Percentiles rank a stretch among this genome's conserved stretches.
Conservation (phyloP, 2,329 filamentous ascomycete genomes). For the Fusarium sp. region DNA sequence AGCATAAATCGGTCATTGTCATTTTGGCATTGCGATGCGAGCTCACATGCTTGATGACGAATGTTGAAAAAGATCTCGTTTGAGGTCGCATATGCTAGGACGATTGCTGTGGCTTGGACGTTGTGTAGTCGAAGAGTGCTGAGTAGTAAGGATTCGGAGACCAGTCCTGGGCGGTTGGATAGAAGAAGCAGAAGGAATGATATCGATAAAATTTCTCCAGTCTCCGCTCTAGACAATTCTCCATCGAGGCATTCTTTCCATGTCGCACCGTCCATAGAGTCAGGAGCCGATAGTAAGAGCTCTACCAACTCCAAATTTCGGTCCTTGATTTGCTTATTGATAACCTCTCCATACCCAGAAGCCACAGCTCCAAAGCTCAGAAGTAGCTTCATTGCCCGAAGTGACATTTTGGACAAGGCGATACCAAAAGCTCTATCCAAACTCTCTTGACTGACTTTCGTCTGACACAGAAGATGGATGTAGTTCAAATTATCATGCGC, state of each 20-base stretch:
- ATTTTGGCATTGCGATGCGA: background rate
- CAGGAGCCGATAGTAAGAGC: conserved; percentile 7
- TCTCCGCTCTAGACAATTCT: background rate
- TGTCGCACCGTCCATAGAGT: background rate
- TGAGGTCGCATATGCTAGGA: conserved; percentile 7
- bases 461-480: conserved; percentile 20
- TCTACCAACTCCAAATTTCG: background rate
- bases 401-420: conserved; percentile 1
- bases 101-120: background rate
- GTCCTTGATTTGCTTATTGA: background rate
- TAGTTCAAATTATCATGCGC: conserved; percentile 11
- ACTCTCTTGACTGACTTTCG: background rate
- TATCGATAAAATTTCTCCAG: background rate
- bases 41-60: background rate
- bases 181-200: background rate
- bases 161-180: background rate
- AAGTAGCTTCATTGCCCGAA: background rate
- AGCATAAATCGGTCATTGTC: background rate
- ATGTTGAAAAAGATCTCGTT: background rate
- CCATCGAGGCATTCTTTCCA: conserved; percentile 11
- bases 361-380: conserved; percentile 22
- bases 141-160: background rate
- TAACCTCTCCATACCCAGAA: background rate
- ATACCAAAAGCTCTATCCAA: conserved; percentile 15
- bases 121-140: background rate